Percentiles rank a stretch among this genome's conserved stretches.
phyloP scores from a whole-genome alignment of 139 green algal species.

The Pseudopediastrum boryanum region DNA sequence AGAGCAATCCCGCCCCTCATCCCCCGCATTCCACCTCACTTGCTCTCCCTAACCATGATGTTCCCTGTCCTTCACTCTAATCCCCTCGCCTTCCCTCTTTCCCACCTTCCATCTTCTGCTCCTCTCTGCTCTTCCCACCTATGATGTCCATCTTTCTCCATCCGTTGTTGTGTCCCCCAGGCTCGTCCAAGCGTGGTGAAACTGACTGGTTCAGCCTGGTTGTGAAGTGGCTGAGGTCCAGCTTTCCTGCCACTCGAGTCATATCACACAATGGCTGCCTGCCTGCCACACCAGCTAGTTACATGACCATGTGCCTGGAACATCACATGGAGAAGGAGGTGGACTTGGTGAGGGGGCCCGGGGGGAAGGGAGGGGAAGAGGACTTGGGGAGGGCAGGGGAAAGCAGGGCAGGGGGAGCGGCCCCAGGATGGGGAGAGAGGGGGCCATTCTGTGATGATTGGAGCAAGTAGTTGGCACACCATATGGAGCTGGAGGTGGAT shows the following conservation, averaged over 20 bases:
- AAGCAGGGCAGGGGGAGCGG: background rate
- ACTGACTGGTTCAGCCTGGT: conserved; percentile 30
- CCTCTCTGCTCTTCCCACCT: no score
- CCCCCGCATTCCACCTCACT: no score
- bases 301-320: conserved; percentile 32
- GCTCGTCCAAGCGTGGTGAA: background rate
- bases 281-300: background rate
- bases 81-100: no score
- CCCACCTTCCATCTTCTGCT: no score
- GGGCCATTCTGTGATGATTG: background rate
- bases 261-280: conserved; percentile 28
- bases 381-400: no score
- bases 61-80: no score
- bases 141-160: no score
- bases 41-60: no score
- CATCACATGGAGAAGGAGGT: conserved; percentile 2
- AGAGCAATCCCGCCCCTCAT: no score
- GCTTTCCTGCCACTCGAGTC: conserved; percentile 18
- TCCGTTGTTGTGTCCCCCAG: no score
- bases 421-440: background rate
- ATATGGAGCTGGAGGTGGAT: background rate
- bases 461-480: background rate
- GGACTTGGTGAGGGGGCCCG: no score
- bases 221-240: conserved; percentile 20
- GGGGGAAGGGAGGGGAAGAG: no score